Conservation (phyloP, 768 basidiomycete species). For the Mycena indigotica region DNA sequence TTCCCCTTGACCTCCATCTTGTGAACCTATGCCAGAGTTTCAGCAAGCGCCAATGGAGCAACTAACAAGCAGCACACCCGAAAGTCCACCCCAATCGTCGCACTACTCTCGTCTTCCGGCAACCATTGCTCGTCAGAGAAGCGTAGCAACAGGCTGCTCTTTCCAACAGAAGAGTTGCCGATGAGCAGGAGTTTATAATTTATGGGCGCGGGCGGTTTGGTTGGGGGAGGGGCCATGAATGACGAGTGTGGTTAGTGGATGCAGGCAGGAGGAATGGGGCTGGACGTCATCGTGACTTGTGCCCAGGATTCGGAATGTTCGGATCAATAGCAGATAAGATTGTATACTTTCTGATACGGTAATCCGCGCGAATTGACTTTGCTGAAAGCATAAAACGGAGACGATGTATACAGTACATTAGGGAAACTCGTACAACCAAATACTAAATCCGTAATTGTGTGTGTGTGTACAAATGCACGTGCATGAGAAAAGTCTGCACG, state of each 20-base stretch:
- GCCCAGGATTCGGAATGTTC: too few relatives aligned
- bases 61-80: constrained; percentile 51
- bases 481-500: too few relatives aligned
- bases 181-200: constrained; percentile 86
- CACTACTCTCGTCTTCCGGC: constrained; percentile 84
- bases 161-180: constrained; percentile 89
- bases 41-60: constrained; percentile 5
- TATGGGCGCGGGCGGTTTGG: constrained; percentile 44
- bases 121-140: constrained; percentile 98
- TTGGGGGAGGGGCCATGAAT: constrained; percentile 24
- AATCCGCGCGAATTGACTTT: too few relatives aligned
- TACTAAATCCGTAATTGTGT: too few relatives aligned
- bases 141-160: constrained; percentile 87
- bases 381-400: too few relatives aligned
- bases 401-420: too few relatives aligned
- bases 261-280: neutral
- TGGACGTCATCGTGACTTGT: too few relatives aligned
- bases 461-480: too few relatives aligned
- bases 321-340: too few relatives aligned
- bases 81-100: constrained; percentile 86
- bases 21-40: constrained; percentile 58
- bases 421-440: too few relatives aligned
- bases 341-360: too few relatives aligned
- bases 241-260: too few relatives aligned
- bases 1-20: constrained; percentile 84